phyloP scores from a whole-genome alignment of 768 basidiomycete species.

The Boletus sp. region DNA sequence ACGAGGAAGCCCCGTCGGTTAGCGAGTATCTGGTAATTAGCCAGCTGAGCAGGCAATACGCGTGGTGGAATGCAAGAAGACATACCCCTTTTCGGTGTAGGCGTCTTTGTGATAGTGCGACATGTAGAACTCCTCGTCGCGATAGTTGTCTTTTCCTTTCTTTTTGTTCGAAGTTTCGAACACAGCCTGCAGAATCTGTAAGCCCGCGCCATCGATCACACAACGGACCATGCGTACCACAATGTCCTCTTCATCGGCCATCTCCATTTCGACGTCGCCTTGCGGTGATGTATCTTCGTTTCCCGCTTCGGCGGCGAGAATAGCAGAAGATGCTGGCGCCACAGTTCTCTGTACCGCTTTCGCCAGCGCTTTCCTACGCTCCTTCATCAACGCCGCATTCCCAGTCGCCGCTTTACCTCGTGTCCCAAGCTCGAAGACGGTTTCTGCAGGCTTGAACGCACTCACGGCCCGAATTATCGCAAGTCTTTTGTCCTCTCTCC shows the following conservation, averaged over 20 bases:
- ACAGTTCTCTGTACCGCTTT: slow-evolving; percentile 58
- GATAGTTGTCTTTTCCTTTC: slow-evolving; percentile 47
- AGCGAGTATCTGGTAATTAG: slow-evolving; percentile 71
- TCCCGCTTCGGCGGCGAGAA: slow-evolving; percentile 35
- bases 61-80: slow-evolving; percentile 2
- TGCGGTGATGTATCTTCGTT: slow-evolving; percentile 31
- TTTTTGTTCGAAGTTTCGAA: slow-evolving; percentile 57
- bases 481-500: slow-evolving; percentile 47
- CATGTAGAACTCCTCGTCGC: slow-evolving; percentile 88
- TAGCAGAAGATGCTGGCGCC: slow-evolving; percentile 26
- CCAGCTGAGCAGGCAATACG: neutral
- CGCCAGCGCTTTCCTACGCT: slow-evolving; percentile 72
- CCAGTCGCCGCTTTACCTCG: slow-evolving; percentile 59
- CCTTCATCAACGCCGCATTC: slow-evolving; percentile 81
- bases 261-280: slow-evolving; percentile 44
- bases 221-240: slow-evolving; percentile 44
- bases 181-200: slow-evolving; percentile 48
- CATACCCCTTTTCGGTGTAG: slow-evolving; percentile 85
- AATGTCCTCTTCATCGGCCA: slow-evolving; percentile 80
- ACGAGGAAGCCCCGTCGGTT: slow-evolving; percentile 80
- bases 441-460: slow-evolving; percentile 83
- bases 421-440: slow-evolving; percentile 85
- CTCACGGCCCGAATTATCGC: slow-evolving; percentile 72
- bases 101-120: slow-evolving; percentile 88
- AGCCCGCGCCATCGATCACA: neutral